Evolutionary conservation across 176 grass and related monocot genomes (phyloP), one percentile per base, ranked within the genome.

Genomic region (Themeda triandra): DNA sequence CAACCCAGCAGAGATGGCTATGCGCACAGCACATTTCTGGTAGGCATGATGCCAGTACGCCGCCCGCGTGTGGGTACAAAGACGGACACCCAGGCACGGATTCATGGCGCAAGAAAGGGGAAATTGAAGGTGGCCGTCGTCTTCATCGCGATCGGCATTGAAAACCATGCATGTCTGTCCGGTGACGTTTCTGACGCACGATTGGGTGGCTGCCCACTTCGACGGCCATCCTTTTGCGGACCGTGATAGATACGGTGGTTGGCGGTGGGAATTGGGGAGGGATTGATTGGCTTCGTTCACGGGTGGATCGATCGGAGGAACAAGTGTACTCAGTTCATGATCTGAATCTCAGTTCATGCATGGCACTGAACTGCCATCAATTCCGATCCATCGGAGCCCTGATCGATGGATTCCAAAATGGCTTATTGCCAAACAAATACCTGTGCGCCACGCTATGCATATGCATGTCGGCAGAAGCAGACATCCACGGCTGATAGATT

Each of bases 201-300:
- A 36, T 6, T 81, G 28, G 72, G 42, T 0, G 28, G 49, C 58
- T 2, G 59, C 69, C 78, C 81, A 87, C 83, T 56, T 73, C 83
- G 35, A 8, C 84, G 28, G 45, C 78, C 78, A 83, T 86, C 66
- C 78, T 10, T 63, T 7, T 33, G 31, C 8, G 19, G 69, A 13
- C 79, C 79, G 29, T 31, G 73, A 77, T 63, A 73, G 79, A 87
- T 86, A 83, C 2, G 89, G 84, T 80, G 41, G 83, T 48, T 82
- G 84, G 73, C 72, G 46, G 66, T 73, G 84, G 74, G 66, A 32
- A 58, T 42, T 10, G 74, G 39, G 53, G 14, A 11, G n/a, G 18
- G 37, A 42, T 82, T 78, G 58, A 66, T 73, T 58, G 45, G 13
- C 73, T 32, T 12, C 40, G 69, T 37, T 69, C 82, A 87, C 88